Evolutionary conservation across 2,329 filamentous ascomycete species (phyloP).

Genomic region (Moelleriella libera): DNA sequence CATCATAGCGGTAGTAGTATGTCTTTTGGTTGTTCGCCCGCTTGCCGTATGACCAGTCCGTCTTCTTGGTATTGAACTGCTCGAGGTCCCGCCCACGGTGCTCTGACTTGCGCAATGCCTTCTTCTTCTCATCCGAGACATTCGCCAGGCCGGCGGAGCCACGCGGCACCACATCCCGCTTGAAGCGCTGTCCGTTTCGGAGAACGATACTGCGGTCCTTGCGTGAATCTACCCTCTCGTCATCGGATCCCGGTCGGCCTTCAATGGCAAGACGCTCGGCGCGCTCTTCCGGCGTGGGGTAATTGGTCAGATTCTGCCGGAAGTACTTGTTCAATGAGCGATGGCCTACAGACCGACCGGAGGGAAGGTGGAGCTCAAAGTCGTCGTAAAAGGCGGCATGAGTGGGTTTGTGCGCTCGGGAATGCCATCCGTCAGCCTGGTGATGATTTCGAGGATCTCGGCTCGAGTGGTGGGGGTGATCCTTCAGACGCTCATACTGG

Average conservation of each 20-base stretch:
- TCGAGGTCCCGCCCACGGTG: constrained; percentile 54
- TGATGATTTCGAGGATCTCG: constrained; percentile 58
- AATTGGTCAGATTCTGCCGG: constrained; percentile 78
- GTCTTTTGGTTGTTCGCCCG: constrained; percentile 59
- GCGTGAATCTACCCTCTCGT: constrained; percentile 20
- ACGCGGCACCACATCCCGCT: constrained; percentile 47
- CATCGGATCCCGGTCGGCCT: constrained; percentile 12
- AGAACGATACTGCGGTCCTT: constrained; percentile 9
- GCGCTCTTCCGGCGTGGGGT: constrained; percentile 68
- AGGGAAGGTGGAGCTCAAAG: constrained; percentile 84
- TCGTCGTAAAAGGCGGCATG: constrained; percentile 81
- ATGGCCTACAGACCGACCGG: constrained; percentile 79
- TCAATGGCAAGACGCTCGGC: constrained; percentile 52
- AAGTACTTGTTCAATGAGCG: constrained; percentile 78
- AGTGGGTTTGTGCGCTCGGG: constrained; percentile 60
- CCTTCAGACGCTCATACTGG: constrained; percentile 57
- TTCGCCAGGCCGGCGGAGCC: constrained; percentile 68
- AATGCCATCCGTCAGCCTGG: constrained; percentile 66
- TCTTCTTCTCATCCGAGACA: constrained; percentile 62
- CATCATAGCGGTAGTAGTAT: constrained; percentile 37
- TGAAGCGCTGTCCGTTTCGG: constrained; percentile 17
- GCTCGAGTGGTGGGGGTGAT: constrained; percentile 63
- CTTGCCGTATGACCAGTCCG: constrained; percentile 59
- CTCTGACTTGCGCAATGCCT: constrained; percentile 50
- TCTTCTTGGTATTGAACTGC: constrained; percentile 44